Conservation (phyloP, 805 yeast genomes). For the Vanderwaltozyma verrucispora region DNA sequence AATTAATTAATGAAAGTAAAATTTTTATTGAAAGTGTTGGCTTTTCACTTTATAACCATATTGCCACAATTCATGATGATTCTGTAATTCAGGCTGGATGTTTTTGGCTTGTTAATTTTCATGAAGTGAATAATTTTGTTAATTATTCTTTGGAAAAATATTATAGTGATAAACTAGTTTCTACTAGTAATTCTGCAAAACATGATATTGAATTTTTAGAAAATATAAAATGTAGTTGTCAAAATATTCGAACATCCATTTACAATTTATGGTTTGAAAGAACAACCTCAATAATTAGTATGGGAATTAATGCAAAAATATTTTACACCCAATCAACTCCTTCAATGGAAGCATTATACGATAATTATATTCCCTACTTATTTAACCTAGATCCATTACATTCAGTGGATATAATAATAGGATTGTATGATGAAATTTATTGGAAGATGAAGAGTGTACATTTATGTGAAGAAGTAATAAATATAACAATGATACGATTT, state of each 20-base stretch:
- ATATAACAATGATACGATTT: background rate
- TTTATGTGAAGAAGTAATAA: background rate
- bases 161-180: no score
- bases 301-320: background rate
- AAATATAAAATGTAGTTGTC: no score
- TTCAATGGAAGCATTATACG: background rate
- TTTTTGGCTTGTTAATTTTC: background rate
- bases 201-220: no score
- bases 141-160: no score
- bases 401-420: background rate
- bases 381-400: background rate
- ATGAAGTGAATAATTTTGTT: background rate
- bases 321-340: background rate
- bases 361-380: background rate
- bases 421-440: background rate
- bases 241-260: no score
- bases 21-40: background rate
- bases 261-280: no score
- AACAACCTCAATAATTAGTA: background rate
- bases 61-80: background rate
- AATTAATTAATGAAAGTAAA: background rate
- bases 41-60: no score
- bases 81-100: background rate
- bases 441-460: constrained; percentile 1
- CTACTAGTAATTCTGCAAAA: no score